phyloP scores from a whole-genome alignment of 768 basidiomycete genomes.

The Hysterangium stoloniferum region DNA sequence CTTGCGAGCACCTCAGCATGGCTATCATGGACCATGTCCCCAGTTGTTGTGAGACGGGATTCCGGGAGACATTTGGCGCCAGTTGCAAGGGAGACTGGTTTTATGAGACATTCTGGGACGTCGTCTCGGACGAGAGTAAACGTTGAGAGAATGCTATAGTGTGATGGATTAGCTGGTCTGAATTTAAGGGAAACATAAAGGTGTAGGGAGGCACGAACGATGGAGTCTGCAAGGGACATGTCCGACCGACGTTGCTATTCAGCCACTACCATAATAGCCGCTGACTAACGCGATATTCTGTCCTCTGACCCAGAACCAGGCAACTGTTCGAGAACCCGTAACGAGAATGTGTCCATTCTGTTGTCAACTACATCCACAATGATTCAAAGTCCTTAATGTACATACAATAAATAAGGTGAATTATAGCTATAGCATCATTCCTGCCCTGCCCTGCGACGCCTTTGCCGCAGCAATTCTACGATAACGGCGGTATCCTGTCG shows the following conservation, averaged over 20 bases:
- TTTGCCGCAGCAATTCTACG: not conserved
- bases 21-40: slow-evolving; percentile 80
- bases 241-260: not conserved
- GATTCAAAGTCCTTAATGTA: no score
- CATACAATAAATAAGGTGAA: no score
- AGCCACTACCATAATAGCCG: not conserved
- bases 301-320: no score
- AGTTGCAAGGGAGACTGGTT: slow-evolving; percentile 56
- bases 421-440: no score
- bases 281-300: no score
- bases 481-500: slow-evolving; percentile 1
- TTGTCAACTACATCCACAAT: no score
- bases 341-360: no score
- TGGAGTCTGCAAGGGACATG: slow-evolving; percentile 16
- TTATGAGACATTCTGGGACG: not conserved
- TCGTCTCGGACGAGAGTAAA: slow-evolving; percentile 34
- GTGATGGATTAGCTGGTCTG: slow-evolving; percentile 38
- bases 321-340: not conserved
- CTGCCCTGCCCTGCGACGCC: not conserved
- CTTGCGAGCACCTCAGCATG: slow-evolving; percentile 93
- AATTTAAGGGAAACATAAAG: slow-evolving; percentile 41
- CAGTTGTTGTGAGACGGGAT: slow-evolving; percentile 48
- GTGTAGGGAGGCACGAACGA: slow-evolving; percentile 33
- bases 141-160: slow-evolving; percentile 58
- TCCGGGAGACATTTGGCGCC: slow-evolving; percentile 83